Evolutionary conservation across 1,284 basidiomycete genomes (phyloP).

Genomic region (Boletus sp.): DNA sequence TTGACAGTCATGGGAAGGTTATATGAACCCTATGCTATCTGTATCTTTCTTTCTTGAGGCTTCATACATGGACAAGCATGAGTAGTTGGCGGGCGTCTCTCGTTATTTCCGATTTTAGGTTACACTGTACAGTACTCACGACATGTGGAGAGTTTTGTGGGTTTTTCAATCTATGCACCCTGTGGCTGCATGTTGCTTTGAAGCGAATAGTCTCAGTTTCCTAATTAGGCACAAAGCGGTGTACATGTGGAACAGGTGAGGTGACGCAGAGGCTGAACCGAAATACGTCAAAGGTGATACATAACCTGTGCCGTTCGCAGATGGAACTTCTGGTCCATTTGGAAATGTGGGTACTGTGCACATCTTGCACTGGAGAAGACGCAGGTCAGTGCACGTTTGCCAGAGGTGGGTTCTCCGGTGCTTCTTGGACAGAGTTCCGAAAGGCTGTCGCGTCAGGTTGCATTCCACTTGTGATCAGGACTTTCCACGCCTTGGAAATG

Average conservation of each 20-base stretch:
- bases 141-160: constrained; percentile 14
- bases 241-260: constrained; percentile 21
- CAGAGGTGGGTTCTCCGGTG: constrained; percentile 3
- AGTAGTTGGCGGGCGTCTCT: constrained; percentile 8
- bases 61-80: constrained; percentile 19
- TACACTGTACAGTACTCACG: constrained; percentile 31
- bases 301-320: no score
- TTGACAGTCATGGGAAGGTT: constrained; percentile 17
- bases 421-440: constrained; percentile 12
- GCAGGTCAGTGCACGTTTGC: neutral
- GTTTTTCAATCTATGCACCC: neutral
- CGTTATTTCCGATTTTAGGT: constrained; percentile 9
- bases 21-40: constrained; percentile 22
- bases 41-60: constrained; percentile 15
- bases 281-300: constrained; percentile 20
- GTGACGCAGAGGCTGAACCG: constrained; percentile 4
- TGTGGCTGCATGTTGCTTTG: neutral
- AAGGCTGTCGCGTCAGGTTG: constrained; percentile 3
- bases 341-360: neutral
- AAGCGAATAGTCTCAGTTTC: neutral
- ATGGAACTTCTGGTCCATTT: no score
- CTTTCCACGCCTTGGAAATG: constrained; percentile 26
- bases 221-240: neutral
- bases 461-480: constrained; percentile 17
- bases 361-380: constrained; percentile 11